Evolutionary conservation across 768 basidiomycete species (phyloP).

Genomic region (Collybia mongolica): DNA sequence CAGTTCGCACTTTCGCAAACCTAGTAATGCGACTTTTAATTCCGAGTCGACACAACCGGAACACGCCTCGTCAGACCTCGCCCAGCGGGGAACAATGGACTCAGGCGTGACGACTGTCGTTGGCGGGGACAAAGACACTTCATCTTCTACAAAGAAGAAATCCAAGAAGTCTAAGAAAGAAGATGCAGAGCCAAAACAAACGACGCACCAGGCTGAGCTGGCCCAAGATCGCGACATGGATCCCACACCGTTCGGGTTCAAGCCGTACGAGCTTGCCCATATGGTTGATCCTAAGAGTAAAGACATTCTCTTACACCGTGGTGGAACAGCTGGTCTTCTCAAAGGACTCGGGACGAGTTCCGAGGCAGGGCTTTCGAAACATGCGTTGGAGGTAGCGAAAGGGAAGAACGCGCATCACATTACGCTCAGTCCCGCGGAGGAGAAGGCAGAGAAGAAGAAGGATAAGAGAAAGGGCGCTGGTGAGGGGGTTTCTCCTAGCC

Average conservation of each 20-base stretch:
- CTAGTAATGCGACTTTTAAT: slow-evolving; percentile 54
- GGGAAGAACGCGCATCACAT: slow-evolving; percentile 12
- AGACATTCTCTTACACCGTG: slow-evolving; percentile 60
- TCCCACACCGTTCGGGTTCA: slow-evolving; percentile 70
- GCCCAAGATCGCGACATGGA: slow-evolving; percentile 44
- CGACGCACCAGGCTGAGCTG: slow-evolving; percentile 32
- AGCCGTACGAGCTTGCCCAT: slow-evolving; percentile 74
- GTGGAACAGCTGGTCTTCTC: slow-evolving; percentile 68
- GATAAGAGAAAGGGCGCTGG: slow-evolving; percentile 21
- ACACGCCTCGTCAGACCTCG: slow-evolving; percentile 26
- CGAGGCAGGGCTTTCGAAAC: slow-evolving; percentile 43
- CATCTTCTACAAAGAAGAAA: slow-evolving; percentile 16
- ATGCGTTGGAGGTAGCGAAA: slow-evolving; percentile 10
- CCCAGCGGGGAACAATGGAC: slow-evolving; percentile 38
- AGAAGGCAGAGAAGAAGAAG: slow-evolving; percentile 14
- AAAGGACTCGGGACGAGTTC: slow-evolving; percentile 71
- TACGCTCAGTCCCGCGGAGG: not conserved
- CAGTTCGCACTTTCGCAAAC: slow-evolving; percentile 47
- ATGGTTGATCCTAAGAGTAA: slow-evolving; percentile 90
- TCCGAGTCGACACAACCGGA: slow-evolving; percentile 56
- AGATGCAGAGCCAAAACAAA: slow-evolving; percentile 22
- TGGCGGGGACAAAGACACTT: slow-evolving; percentile 17
- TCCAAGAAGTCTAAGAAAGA: slow-evolving; percentile 23
- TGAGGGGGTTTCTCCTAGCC: slow-evolving; percentile 21
- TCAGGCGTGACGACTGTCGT: slow-evolving; percentile 34